Conservation (phyloP, 164 flowering plant genomes). For the Liriodendron chinense region DNA sequence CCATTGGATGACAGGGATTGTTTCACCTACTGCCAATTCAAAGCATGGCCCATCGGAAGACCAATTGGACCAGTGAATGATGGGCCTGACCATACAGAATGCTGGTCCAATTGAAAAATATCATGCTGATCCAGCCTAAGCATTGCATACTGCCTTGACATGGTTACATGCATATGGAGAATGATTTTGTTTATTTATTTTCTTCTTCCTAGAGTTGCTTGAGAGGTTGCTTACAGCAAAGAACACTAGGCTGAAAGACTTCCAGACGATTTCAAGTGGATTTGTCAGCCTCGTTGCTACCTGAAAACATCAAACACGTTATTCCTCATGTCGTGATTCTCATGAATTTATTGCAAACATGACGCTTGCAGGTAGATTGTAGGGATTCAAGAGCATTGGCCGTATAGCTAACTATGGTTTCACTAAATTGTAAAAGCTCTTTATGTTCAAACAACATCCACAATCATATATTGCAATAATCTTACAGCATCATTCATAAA, state of each 20-base stretch:
- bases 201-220: background rate
- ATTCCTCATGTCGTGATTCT: background rate
- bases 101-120: background rate
- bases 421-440: too few species aligned
- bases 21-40: background rate
- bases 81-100: background rate
- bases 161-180: background rate
- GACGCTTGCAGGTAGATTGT: background rate
- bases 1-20: background rate
- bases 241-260: slow-evolving; percentile 93
- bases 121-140: background rate
- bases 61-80: background rate
- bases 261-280: slow-evolving; percentile 89
- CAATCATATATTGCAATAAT: too few species aligned
- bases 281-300: slow-evolving; percentile 65
- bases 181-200: background rate
- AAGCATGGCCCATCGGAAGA: background rate
- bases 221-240: slow-evolving; percentile 70
- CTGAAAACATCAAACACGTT: slow-evolving; percentile 31
- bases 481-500: too few species aligned
- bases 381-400: background rate
- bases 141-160: background rate
- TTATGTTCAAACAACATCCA: too few species aligned
- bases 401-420: background rate
- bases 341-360: too few species aligned